Conservation (phyloP, 1,139 yeast species). For the Geotrichum reessii region DNA sequence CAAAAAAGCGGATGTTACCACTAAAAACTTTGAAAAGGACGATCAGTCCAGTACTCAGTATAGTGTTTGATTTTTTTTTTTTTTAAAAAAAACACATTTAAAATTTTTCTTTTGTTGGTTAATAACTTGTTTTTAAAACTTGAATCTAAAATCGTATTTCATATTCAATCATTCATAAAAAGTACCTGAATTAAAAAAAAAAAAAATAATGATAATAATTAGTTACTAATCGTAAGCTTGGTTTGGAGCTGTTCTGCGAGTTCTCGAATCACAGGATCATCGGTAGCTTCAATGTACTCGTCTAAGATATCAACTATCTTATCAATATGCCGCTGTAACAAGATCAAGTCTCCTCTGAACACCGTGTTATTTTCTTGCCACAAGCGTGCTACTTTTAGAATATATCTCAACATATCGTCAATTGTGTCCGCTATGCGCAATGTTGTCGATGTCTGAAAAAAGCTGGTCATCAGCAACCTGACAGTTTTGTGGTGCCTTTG, state of each 20-base stretch:
- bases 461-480: not conserved
- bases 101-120: too few relatives aligned
- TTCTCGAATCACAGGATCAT: not conserved
- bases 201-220: not conserved
- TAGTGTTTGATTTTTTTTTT: not conserved
- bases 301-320: not conserved
- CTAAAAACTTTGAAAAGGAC: not conserved
- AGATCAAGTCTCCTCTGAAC: not conserved
- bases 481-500: not conserved
- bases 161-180: too few relatives aligned
- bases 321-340: not conserved
- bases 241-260: not conserved
- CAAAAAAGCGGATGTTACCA: not conserved
- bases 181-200: too few relatives aligned
- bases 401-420: not conserved
- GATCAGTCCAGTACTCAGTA: not conserved
- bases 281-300: not conserved
- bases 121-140: not conserved
- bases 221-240: not conserved
- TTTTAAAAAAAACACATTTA: too few relatives aligned
- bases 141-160: too few relatives aligned
- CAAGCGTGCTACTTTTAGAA: constrained; percentile 1
- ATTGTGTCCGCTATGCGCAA: not conserved
- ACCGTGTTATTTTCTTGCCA: not conserved
- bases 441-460: not conserved